Evolutionary conservation across 2,329 filamentous ascomycete species (phyloP).

Genomic region (Emergomyces orientalis): DNA sequence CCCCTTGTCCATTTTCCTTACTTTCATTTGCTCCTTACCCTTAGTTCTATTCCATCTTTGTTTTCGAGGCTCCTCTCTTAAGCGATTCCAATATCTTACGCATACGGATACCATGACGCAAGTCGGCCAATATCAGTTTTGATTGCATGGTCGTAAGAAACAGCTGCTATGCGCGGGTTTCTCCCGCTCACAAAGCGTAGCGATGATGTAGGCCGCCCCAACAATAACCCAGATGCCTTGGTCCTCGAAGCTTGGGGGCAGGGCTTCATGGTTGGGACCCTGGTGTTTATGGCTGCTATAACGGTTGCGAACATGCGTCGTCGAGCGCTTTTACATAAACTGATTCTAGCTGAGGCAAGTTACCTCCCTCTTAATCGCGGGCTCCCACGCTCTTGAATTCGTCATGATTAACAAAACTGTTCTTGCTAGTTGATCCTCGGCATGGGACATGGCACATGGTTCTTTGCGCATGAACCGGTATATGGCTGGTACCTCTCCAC

Average conservation of each 20-base stretch:
- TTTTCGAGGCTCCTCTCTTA: neutral
- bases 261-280: constrained; percentile 41
- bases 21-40: neutral
- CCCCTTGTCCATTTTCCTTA: neutral
- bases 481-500: constrained; percentile 57
- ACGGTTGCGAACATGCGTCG: constrained; percentile 44
- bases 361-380: neutral
- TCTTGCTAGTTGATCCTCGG: constrained; percentile 44
- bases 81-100: neutral
- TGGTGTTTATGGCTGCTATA: constrained; percentile 43
- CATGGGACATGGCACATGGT: constrained; percentile 50
- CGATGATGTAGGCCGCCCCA: constrained; percentile 10
- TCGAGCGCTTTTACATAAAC: constrained; percentile 41
- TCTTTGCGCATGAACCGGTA: constrained; percentile 46
- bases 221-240: constrained; percentile 25
- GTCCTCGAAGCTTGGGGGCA: constrained; percentile 42
- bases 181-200: constrained; percentile 1
- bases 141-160: neutral
- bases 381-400: neutral
- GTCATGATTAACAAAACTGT: neutral
- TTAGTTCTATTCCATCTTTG: neutral
- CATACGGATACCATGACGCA: neutral
- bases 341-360: constrained; percentile 42
- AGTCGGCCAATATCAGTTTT: neutral
- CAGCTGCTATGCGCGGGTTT: neutral